Conservation (phyloP, 345 rosid genomes). For the Firmiana major region DNA sequence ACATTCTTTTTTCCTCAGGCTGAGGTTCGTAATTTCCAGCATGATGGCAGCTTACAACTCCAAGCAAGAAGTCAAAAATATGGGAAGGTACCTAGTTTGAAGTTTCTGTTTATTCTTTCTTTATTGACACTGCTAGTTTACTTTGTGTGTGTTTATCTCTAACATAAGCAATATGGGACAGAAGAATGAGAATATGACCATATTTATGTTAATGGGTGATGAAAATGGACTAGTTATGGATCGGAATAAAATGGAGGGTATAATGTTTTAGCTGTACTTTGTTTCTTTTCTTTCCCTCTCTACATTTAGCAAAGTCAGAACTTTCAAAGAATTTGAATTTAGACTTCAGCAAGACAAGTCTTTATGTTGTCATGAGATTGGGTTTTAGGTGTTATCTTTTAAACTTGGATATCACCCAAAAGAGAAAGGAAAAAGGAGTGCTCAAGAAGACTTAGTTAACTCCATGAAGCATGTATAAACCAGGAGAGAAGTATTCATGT, state of each 20-base stretch:
- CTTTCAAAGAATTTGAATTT: not conserved
- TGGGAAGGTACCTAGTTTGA: slow-evolving; percentile 61
- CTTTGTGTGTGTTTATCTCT: not conserved
- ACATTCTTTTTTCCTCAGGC: slow-evolving; percentile 45
- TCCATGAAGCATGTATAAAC: no score
- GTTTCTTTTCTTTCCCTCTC: not conserved
- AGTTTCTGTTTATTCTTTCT: not conserved
- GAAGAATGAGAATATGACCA: not conserved
- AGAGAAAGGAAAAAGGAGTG: no score
- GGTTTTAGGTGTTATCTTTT: not conserved
- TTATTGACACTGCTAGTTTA: not conserved
- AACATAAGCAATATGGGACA: not conserved
- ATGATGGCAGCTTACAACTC: slow-evolving; percentile 79
- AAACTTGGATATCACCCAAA: not conserved
- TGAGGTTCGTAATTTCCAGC: slow-evolving; percentile 79
- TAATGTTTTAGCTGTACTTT: no score
- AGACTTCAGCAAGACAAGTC: not conserved
- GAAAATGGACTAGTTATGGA: not conserved
- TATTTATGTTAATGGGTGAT: not conserved
- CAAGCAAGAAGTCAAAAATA: slow-evolving; percentile 94
- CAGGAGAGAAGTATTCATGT: not conserved
- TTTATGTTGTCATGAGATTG: not conserved
- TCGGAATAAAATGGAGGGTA: not conserved
- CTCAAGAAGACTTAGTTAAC: not conserved
- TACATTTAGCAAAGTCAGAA: not conserved